Evolutionary conservation across 2,329 filamentous ascomycete genomes (phyloP), one percentile per base, ranked within the genome.

Genomic region (Alternaria brassicicola): DNA sequence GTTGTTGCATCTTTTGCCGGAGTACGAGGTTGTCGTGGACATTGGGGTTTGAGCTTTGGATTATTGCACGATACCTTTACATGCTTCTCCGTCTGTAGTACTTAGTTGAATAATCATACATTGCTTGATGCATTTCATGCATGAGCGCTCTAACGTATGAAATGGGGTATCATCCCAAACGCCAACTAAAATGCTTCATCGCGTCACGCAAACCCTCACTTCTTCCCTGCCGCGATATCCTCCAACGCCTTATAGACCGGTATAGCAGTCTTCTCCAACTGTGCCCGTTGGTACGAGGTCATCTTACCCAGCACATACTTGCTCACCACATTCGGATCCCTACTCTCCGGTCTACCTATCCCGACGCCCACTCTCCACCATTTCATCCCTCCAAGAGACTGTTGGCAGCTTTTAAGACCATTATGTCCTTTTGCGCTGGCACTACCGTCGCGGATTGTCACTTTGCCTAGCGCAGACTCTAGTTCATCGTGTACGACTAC

Each of bases 401-500:
- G 62, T 55, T 74, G 68, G 51, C 71, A 66, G 62, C 77, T 79
- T 73, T 82, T 83, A 51, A 83, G 57, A 26, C 79, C 76, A 66
- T 82, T 82, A 48, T 83, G 79, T 0, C 81, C 79, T 59, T 74
- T 77, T 9, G 79, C 74, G 55, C 78, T 80, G 28, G 59, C 58
- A 51, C 83, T 81, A 74, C 89, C 92, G 23, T 83, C 82, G 55
- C 85, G 85, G 6, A 91, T 81, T 47, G 82, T 86, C 13, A 96
- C 83, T 33, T 84, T 83, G 0, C 93, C 93, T 2, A 93, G 72
- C 3, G 84, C 80, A 39, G 85, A 83, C 70, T 97, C 93, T 31
- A 98, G 79, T 75, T 98, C 94, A 75, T 98, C 94, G 75, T 98
- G 93, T 19, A 98, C 81, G 12, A 98, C 80, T 0, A 98, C 86